Conservation (phyloP, 140 eudicot genomes). For the Cichorium intybus region DNA sequence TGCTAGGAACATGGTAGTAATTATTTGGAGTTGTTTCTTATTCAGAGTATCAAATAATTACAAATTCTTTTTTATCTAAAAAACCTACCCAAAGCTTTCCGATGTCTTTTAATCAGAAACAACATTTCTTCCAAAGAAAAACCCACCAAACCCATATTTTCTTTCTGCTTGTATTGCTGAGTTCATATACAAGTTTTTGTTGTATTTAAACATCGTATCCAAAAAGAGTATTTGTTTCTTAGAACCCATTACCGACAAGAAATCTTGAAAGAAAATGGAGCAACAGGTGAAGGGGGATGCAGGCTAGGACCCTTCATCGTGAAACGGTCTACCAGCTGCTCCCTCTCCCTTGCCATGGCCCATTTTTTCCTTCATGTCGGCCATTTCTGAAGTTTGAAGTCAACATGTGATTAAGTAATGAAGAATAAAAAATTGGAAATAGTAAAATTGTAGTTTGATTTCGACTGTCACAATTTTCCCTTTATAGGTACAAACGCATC, state of each 20-base stretch:
- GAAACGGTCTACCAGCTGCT: conserved; percentile 24
- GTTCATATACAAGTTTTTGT: neutral
- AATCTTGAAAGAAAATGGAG: conserved; percentile 30
- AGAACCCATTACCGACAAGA: conserved; percentile 24
- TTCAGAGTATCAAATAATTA: neutral
- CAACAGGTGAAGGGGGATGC: conserved; percentile 16
- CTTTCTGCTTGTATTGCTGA: neutral
- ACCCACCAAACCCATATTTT: neutral
- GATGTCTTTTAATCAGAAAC: too few relatives aligned
- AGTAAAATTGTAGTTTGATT: neutral
- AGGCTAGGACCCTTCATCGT: conserved; percentile 30
- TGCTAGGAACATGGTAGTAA: neutral
- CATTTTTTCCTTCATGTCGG: conserved; percentile 28
- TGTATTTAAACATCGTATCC: neutral
- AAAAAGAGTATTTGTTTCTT: neutral
- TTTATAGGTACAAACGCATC: neutral
- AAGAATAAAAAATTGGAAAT: neutral
- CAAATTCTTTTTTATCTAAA: too few relatives aligned
- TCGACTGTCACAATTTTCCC: neutral
- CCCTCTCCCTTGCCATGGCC: conserved; percentile 12
- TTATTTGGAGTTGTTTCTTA: neutral
- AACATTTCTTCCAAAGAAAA: neutral
- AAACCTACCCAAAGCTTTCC: too few relatives aligned
- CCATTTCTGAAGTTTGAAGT: conserved; percentile 18
- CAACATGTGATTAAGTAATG: conserved; percentile 14